Percentiles rank a stretch among this genome's conserved stretches.
Evolutionary conservation across 257 asterid genomes (phyloP).

Genomic region (Asclepias syriaca): DNA sequence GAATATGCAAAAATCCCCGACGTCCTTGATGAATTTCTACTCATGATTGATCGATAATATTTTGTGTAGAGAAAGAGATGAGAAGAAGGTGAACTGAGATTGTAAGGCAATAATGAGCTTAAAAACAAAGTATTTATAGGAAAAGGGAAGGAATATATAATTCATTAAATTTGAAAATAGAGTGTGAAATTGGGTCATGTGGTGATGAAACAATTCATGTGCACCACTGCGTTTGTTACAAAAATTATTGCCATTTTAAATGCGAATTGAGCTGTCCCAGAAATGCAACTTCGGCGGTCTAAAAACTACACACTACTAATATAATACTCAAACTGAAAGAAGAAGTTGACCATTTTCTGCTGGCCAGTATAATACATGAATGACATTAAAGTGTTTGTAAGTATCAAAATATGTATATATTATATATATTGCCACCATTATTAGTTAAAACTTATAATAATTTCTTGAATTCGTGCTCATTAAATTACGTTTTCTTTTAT

Average conservation of each 20-base stretch:
- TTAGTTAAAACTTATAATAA: too few species aligned
- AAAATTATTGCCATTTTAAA: slow-evolving; percentile 20
- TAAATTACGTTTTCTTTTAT: too few species aligned
- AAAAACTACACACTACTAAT: neutral
- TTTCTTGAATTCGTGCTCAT: too few species aligned
- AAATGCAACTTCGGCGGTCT: neutral
- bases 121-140: slow-evolving; percentile 37
- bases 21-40: too few species aligned
- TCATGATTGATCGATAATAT: slow-evolving; percentile 27
- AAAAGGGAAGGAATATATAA: neutral
- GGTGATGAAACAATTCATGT: slow-evolving; percentile 44
- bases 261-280: slow-evolving; percentile 22
- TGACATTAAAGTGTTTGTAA: neutral
- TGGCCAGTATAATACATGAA: neutral
- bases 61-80: neutral
- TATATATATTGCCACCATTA: too few species aligned
- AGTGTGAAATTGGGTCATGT: slow-evolving; percentile 17
- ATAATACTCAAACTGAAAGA: neutral
- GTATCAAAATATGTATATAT: too few species aligned
- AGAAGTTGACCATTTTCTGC: slow-evolving; percentile 1
- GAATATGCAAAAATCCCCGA: slow-evolving; percentile 36
- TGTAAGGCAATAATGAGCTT: neutral
- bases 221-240: slow-evolving; percentile 19
- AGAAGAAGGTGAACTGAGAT: slow-evolving; percentile 11
- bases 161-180: too few species aligned